Percentiles rank a stretch among this genome's conserved stretches.
Evolutionary conservation across 352 stramenopile genomes (phyloP).

Genomic region (Globisporangium irregulare): DNA sequence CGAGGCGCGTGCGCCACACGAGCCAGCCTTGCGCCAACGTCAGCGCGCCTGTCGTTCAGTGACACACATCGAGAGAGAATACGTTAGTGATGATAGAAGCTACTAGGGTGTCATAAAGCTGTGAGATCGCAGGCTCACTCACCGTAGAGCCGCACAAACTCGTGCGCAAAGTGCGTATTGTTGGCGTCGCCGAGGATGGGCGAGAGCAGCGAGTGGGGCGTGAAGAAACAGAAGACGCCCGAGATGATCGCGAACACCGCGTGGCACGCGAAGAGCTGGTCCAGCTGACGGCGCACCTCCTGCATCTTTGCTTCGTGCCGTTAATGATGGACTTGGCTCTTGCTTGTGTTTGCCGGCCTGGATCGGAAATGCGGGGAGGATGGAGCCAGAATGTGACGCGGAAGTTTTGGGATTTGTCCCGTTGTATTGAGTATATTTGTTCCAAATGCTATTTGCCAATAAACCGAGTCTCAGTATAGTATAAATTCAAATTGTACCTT

Average conservation of each 20-base stretch:
- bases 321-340: neutral
- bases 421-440: neutral
- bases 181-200: conserved; percentile 67
- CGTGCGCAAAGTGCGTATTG: conserved; percentile 83
- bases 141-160: conserved; percentile 87
- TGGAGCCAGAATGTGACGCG: conserved; percentile 14
- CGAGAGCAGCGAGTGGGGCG: conserved; percentile 77
- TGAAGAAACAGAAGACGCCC: conserved; percentile 68
- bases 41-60: conserved; percentile 41
- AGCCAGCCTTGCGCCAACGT: conserved; percentile 84
- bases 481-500: neutral
- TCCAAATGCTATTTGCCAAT: neutral
- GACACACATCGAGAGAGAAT: neutral
- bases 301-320: conserved; percentile 29
- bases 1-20: conserved; percentile 82
- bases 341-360: neutral
- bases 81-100: neutral
- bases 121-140: neutral
- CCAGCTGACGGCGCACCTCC: conserved; percentile 70
- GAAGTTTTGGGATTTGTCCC: neutral
- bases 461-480: neutral
- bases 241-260: conserved; percentile 65
- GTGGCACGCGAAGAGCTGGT: conserved; percentile 78
- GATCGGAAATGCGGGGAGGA: neutral
- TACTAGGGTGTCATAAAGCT: neutral